Evolutionary conservation across 768 basidiomycete species (phyloP), one percentile per base, ranked within the genome.

Genomic region (Mycena vitilis): DNA sequence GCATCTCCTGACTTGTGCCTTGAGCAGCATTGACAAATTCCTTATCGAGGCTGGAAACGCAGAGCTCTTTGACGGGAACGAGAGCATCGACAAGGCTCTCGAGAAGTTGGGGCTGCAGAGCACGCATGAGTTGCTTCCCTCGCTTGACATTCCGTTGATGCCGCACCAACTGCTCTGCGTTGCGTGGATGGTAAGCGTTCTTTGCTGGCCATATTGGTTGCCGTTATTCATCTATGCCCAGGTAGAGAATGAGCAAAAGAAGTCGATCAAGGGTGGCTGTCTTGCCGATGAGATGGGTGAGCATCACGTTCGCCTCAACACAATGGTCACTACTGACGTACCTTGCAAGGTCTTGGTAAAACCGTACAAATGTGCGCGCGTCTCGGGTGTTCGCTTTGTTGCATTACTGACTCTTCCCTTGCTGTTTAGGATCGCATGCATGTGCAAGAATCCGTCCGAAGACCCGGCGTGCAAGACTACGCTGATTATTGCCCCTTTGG

Each of bases 101-200:
- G 72, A 81, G 47, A 82, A 82, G 63, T 83, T 94, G 23, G 85
- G 84, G 0, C 76, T 94, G 42, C 73, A 76, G n/a, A 75, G 70
- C 42, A 79, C 88, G 59, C 80, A 83, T 45, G 81, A 87, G 36
- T 75, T 81, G 25, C 65, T 93, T 2, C 87, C 87, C 0, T 88
- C 88, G 6, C 88, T 93, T 85, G 81, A 81, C 18, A 81, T 92
- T 30, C 76, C 84, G 0, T 78, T 93, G 42, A 88, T 93, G 88
- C 84, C 91, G 12, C 92, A 93, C 75, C 89, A 92, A 72, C 80
- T 85, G 20, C 86, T 93, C 57, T 86, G 85, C 10, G 87, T 87
- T 1, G 81, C 85, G 6, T 92, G 89, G 87, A 89, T 91, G 88
- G 61, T 30, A 30, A 30, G 30, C 30, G 5, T 30, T 30, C 30